Evolutionary conservation across 2,329 filamentous ascomycete species (phyloP).

Genomic region (Apiospora hydei): DNA sequence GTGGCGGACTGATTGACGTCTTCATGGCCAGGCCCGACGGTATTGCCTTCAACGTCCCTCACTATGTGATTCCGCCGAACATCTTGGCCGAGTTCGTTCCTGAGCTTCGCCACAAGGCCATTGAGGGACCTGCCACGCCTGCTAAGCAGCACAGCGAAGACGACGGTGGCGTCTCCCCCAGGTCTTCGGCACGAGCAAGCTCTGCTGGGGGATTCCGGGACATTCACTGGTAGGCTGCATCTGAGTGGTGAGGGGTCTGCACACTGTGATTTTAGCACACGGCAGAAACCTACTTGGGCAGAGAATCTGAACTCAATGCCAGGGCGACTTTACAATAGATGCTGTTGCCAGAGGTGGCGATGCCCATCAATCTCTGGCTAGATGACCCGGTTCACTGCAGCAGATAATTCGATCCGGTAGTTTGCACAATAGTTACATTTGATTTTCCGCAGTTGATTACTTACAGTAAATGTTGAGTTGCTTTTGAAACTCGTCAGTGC

Average conservation of each 20-base stretch:
- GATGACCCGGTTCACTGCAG: background rate
- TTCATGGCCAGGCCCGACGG: constrained; percentile 1
- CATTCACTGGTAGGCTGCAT: background rate
- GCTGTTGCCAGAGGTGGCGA: background rate
- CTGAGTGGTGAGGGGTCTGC: background rate
- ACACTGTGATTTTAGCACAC: background rate
- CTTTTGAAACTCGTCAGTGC: background rate
- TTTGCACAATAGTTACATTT: background rate
- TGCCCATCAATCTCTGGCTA: background rate
- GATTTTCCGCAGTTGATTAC: background rate
- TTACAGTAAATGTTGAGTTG: background rate
- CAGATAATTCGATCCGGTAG: background rate
- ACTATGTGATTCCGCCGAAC: background rate
- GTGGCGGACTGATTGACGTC: constrained; percentile 47
- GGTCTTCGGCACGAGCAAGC: background rate
- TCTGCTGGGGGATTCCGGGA: background rate
- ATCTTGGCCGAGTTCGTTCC: constrained; percentile 14
- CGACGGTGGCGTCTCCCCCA: background rate
- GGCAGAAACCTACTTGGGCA: no score
- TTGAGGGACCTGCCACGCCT: background rate
- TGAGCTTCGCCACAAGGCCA: background rate
- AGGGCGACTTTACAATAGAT: background rate
- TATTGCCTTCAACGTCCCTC: background rate
- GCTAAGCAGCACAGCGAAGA: background rate
- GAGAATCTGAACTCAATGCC: background rate